Conservation (phyloP, 176 grass and related monocot species). For the Elaeis guineensis region DNA sequence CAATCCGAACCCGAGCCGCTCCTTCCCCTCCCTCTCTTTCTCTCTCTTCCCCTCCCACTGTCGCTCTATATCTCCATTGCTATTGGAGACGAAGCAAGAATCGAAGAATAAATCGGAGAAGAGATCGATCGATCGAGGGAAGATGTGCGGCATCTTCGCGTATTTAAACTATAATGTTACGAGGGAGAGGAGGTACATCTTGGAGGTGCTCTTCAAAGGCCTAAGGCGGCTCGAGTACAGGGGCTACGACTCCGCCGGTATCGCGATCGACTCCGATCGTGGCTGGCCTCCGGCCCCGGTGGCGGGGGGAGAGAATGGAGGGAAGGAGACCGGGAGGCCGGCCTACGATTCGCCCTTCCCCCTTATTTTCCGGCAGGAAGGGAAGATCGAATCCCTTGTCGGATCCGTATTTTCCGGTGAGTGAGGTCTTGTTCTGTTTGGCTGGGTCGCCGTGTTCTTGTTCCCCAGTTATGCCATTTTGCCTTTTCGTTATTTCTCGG, state of each 20-base stretch:
- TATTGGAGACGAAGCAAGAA: no score
- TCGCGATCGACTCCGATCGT: conserved; percentile 40
- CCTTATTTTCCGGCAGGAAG: conserved; percentile 86
- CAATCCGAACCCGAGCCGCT: no score
- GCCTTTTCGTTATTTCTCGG: no score
- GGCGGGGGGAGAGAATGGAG: not conserved
- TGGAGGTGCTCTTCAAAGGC: conserved; percentile 80
- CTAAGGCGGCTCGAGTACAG: conserved; percentile 79
- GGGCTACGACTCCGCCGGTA: conserved; percentile 60
- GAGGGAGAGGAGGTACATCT: conserved; percentile 66
- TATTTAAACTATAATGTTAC: conserved; percentile 61
- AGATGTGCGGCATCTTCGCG: conserved; percentile 47
- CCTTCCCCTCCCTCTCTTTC: no score
- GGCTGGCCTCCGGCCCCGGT: not conserved
- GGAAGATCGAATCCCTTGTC: conserved; percentile 97
- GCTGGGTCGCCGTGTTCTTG: no score
- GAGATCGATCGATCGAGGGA: no score
- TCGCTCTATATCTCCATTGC: no score
- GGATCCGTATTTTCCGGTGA: conserved; percentile 78
- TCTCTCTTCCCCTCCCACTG: no score
- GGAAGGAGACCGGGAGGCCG: not conserved
- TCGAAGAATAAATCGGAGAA: no score
- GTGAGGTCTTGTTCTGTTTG: not conserved
- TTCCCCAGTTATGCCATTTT: no score
- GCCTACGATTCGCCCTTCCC: conserved; percentile 30